A percentile compares a stretch with the other conserved stretches of the same genome.
Conservation (phyloP, 2,329 filamentous ascomycete genomes). For the Leptosphaerulina australis region DNA sequence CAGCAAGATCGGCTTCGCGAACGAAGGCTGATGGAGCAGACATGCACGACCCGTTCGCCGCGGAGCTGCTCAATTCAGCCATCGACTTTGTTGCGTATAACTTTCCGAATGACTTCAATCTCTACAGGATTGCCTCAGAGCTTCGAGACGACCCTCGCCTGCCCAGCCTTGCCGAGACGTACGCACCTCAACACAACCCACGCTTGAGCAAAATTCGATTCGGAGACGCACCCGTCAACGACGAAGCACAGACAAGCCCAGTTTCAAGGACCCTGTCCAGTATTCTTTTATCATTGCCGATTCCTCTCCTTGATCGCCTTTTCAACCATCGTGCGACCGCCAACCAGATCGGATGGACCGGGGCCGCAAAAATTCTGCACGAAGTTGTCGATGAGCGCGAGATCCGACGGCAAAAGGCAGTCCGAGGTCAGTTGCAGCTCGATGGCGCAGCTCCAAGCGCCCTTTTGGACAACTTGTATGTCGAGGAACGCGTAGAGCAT, state of each 20-base stretch:
- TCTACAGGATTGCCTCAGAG: conserved; percentile 60
- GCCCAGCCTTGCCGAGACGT: conserved; percentile 47
- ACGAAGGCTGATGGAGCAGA: conserved; percentile 22
- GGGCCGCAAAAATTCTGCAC: conserved; percentile 50
- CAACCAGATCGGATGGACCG: conserved; percentile 48
- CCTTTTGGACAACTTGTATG: conserved; percentile 38
- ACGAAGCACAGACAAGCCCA: conserved; percentile 48
- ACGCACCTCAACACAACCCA: conserved; percentile 53
- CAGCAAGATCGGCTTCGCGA: conserved; percentile 37
- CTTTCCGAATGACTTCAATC: conserved; percentile 65
- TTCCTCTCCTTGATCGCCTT: conserved; percentile 67
- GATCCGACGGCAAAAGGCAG: conserved; percentile 43
- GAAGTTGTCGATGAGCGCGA: conserved; percentile 54
- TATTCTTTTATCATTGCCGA: conserved; percentile 72
- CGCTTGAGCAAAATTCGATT: conserved; percentile 71
- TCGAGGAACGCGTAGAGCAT: conserved; percentile 44
- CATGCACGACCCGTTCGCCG: conserved; percentile 61
- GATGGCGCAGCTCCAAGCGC: conserved; percentile 26
- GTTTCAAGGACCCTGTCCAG: conserved; percentile 65
- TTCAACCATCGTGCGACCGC: conserved; percentile 66
- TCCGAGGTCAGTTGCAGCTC: conserved; percentile 33
- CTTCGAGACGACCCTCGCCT: conserved; percentile 57
- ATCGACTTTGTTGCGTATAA: conserved; percentile 65
- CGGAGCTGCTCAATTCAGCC: conserved; percentile 61
- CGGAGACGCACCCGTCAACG: conserved; percentile 64